Conservation (phyloP, 768 basidiomycete species). For the Amanita muscaria region DNA sequence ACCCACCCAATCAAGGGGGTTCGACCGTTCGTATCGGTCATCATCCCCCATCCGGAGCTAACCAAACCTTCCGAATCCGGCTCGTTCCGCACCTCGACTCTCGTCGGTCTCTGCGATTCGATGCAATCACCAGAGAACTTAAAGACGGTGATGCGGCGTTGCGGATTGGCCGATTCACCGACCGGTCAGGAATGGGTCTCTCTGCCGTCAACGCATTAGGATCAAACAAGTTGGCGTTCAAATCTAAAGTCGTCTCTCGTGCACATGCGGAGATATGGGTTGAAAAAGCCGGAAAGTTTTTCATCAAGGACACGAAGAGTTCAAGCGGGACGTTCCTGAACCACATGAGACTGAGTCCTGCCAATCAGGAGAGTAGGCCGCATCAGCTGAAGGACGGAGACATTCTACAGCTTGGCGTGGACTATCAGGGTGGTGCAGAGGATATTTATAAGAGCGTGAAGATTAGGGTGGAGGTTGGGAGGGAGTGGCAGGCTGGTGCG, state of each 20-base stretch:
- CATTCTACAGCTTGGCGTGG: slow-evolving; percentile 89
- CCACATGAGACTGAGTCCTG: slow-evolving; percentile 80
- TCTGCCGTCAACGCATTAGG: slow-evolving; percentile 59
- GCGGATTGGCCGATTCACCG: slow-evolving; percentile 92
- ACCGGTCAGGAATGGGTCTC: slow-evolving; percentile 61
- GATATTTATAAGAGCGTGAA: slow-evolving; percentile 97
- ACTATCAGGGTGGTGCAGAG: slow-evolving; percentile 95
- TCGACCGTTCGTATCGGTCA: neutral
- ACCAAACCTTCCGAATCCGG: slow-evolving; percentile 51
- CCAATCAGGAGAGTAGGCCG: slow-evolving; percentile 72
- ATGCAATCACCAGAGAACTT: slow-evolving; percentile 85
- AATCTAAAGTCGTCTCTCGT: slow-evolving; percentile 89
- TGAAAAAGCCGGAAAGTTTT: slow-evolving; percentile 61
- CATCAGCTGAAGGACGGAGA: slow-evolving; percentile 87
- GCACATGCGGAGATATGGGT: slow-evolving; percentile 95
- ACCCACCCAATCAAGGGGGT: no score
- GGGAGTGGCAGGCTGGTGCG: slow-evolving; percentile 83
- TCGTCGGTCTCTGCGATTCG: slow-evolving; percentile 82
- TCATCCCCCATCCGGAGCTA: neutral
- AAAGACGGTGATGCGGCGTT: slow-evolving; percentile 58
- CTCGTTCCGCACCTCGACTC: slow-evolving; percentile 94
- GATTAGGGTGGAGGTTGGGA: slow-evolving; percentile 80
- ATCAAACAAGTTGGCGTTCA: slow-evolving; percentile 87
- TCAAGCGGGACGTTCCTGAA: slow-evolving; percentile 93
- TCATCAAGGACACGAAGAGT: slow-evolving; percentile 83